These are phyloP conservation scores for Phyllosticta paracitricarpa DNA, from an alignment of 2,329 filamentous ascomycete species.

Conservation along the genomic window DNA sequence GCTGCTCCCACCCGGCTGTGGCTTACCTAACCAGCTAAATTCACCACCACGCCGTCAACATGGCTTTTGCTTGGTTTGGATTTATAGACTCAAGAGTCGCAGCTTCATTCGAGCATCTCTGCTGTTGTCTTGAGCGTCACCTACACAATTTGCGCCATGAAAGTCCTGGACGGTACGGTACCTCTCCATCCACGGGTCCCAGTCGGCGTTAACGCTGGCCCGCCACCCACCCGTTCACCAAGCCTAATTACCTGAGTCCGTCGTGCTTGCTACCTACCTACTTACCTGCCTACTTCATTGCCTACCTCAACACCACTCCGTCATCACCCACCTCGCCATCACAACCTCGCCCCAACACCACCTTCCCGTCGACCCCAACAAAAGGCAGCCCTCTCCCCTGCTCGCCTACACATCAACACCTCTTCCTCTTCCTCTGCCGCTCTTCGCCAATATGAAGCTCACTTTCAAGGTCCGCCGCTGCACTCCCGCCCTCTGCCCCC, in stretches of 20 bases:
- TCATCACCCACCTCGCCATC: neutral
- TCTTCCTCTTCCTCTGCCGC: constrained; percentile 10
- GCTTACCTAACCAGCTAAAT: neutral
- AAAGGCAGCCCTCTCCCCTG: neutral
- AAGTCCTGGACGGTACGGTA: no score
- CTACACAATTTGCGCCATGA: no score
- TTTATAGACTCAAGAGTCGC: no score
- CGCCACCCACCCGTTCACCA: neutral
- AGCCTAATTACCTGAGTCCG: neutral
- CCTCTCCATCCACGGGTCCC: neutral
- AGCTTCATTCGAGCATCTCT: no score
- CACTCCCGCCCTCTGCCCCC: constrained; percentile 2
- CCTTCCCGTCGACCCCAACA: neutral
- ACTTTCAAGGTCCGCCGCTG: constrained; percentile 52
- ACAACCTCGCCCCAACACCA: neutral
- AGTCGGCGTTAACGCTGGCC: neutral
- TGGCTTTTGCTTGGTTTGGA: no score
- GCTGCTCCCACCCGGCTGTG: neutral
- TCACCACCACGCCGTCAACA: neutral
- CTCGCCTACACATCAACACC: neutral
- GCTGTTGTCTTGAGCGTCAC: no score
- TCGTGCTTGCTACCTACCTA: no score
- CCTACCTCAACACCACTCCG: neutral
- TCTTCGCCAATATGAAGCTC: constrained; percentile 49
- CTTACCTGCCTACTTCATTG: neutral